These are phyloP conservation scores for Elsinoe australis DNA, from an alignment of 2,329 filamentous ascomycete species.

Conservation along the genomic window DNA sequence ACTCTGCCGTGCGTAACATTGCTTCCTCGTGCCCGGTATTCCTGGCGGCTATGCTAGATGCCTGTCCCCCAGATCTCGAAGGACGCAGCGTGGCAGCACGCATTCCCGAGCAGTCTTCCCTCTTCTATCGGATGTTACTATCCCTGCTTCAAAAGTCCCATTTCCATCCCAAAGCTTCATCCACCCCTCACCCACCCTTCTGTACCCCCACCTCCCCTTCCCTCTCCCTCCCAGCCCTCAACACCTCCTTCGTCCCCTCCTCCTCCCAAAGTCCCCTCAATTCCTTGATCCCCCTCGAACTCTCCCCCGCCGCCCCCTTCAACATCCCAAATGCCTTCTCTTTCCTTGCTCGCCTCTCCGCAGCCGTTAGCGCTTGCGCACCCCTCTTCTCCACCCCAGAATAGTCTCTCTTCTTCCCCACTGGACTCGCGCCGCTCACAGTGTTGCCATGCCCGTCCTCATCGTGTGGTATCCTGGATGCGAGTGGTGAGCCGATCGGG, in stretches of 20 bases:
- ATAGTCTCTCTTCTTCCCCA: no score
- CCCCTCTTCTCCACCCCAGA: no score
- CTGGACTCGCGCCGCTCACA: no score
- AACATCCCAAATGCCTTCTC: constrained; percentile 34
- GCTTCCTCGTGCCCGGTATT: no score
- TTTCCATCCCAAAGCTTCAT: constrained; percentile 21
- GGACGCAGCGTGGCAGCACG: no score
- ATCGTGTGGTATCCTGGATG: neutral
- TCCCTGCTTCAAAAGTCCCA: neutral
- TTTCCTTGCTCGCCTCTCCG: constrained; percentile 21
- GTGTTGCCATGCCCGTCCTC: no score
- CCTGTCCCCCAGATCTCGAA: no score
- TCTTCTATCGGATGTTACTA: no score
- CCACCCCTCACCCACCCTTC: constrained; percentile 26
- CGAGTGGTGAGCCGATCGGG: neutral
- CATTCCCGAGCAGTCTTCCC: no score
- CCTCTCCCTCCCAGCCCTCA: constrained; percentile 33
- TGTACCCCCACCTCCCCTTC: constrained; percentile 31
- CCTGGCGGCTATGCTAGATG: no score
- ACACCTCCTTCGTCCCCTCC: constrained; percentile 30
- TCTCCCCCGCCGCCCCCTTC: constrained; percentile 32
- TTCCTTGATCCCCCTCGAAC: constrained; percentile 32
- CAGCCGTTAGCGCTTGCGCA: constrained; percentile 21
- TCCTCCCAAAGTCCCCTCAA: constrained; percentile 35
- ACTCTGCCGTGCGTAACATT: no score